Percentiles rank a stretch among this genome's conserved stretches.
Conservation (phyloP, 108 stramenopile species). For the Skeletonema marinoi region DNA sequence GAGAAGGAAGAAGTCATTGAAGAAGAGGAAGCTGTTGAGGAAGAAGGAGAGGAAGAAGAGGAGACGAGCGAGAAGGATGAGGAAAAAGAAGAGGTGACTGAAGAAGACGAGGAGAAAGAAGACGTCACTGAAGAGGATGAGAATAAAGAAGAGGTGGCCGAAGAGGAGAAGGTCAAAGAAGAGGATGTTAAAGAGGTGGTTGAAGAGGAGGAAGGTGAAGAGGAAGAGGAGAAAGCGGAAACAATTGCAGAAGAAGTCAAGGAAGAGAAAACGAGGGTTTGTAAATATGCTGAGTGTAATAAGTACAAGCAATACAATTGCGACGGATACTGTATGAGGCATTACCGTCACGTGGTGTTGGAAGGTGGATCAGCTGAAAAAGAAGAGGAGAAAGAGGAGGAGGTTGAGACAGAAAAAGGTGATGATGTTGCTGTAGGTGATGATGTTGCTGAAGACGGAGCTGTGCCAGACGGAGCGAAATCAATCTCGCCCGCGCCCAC, state of each 20-base stretch:
- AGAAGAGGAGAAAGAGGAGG: slow-evolving; percentile 4
- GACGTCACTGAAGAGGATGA: neutral
- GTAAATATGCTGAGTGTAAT: neutral
- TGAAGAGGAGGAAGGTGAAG: neutral
- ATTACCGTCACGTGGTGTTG: neutral
- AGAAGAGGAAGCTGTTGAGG: slow-evolving; percentile 15
- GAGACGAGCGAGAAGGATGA: neutral
- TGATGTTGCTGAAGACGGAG: slow-evolving; percentile 59
- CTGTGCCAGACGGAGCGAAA: neutral
- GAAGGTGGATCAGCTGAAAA: slow-evolving; percentile 3
- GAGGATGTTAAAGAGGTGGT: slow-evolving; percentile 54
- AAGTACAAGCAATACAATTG: slow-evolving; percentile 4
- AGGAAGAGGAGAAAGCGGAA: neutral
- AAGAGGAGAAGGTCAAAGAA: slow-evolving; percentile 9
- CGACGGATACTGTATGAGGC: slow-evolving; percentile 15
- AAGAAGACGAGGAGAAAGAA: slow-evolving; percentile 30
- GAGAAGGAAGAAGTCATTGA: slow-evolving; percentile 14
- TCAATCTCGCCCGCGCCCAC: neutral
- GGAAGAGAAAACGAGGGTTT: slow-evolving; percentile 3
- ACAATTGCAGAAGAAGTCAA: neutral
- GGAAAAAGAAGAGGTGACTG: slow-evolving; percentile 46
- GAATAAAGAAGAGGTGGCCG: slow-evolving; percentile 55
- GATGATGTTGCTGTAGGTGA: slow-evolving; percentile 53
- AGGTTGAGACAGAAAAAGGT: slow-evolving; percentile 21
- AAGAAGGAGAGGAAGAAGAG: slow-evolving; percentile 16